Percentiles rank a stretch among this genome's conserved stretches.
These are phyloP conservation scores for Penicillium fimorum DNA, from an alignment of 495 filamentous ascomycete species.

Conservation along the genomic window DNA sequence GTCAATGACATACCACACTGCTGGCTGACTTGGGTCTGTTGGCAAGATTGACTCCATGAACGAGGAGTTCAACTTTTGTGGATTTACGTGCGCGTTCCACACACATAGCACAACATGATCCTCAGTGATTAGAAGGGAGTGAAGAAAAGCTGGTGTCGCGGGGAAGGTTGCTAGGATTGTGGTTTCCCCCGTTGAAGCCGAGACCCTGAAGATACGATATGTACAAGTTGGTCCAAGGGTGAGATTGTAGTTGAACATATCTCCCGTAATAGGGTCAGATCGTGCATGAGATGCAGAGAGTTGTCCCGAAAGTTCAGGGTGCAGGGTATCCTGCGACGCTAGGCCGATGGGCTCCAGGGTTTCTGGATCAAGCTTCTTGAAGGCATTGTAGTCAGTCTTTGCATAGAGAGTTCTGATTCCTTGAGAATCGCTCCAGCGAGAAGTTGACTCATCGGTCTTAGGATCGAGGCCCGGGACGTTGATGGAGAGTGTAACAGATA, in stretches of 20 bases:
- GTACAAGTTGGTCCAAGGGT: conserved; percentile 41
- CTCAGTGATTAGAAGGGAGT: conserved; percentile 67
- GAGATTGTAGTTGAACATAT: conserved; percentile 78
- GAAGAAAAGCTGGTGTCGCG: conserved; percentile 60
- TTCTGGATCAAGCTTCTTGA: conserved; percentile 62
- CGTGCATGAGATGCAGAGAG: conserved; percentile 65
- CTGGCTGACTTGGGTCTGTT: conserved; percentile 50
- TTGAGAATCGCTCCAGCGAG: conserved; percentile 23
- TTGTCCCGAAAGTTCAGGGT: conserved; percentile 64
- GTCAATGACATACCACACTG: conserved; percentile 71
- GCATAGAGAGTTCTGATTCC: conserved; percentile 52
- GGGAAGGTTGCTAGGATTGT: conserved; percentile 67
- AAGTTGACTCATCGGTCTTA: conserved; percentile 1
- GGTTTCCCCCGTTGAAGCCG: conserved; percentile 58
- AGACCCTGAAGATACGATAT: conserved; percentile 67
- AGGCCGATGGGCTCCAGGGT: conserved; percentile 69
- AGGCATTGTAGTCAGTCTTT: conserved; percentile 56
- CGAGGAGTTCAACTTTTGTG: conserved; percentile 49
- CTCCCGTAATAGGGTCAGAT: conserved; percentile 68
- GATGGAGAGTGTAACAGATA: conserved; percentile 60
- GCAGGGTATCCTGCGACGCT: conserved; percentile 54
- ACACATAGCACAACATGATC: conserved; percentile 67
- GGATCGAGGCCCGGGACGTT: conserved; percentile 52
- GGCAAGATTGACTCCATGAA: conserved; percentile 30
- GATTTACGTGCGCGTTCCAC: conserved; percentile 58